These are phyloP conservation scores for Ambispora gerdemannii DNA, from an alignment of 192 early-diverging fungal genomes.

Conservation along the genomic window DNA sequence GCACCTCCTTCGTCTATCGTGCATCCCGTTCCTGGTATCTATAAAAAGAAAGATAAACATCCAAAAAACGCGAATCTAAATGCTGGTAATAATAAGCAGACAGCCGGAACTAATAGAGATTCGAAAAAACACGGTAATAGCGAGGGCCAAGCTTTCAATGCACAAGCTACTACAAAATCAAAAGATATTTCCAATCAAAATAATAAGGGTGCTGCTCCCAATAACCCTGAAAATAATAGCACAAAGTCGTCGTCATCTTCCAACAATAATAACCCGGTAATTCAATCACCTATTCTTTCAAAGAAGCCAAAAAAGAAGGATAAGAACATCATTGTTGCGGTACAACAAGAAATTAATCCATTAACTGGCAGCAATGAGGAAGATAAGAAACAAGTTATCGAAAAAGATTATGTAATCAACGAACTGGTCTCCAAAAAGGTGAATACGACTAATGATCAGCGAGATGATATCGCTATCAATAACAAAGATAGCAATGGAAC, in stretches of 20 bases:
- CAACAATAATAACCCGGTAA: background rate
- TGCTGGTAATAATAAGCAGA: background rate
- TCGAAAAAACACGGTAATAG: conserved; percentile 1
- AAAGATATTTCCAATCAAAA: conserved; percentile 8
- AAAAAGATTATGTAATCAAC: background rate
- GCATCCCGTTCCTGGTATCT: background rate
- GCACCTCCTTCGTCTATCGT: background rate
- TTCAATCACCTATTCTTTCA: conserved; percentile 22
- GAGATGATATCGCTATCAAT: background rate
- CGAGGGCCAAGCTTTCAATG: background rate
- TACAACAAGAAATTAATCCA: background rate
- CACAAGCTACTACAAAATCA: background rate
- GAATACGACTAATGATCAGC: background rate
- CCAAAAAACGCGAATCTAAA: background rate
- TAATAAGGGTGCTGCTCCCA: background rate
- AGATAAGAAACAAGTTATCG: background rate
- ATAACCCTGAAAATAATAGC: background rate
- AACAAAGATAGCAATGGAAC: background rate
- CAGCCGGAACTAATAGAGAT: background rate
- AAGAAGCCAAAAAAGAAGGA: conserved; percentile 28
- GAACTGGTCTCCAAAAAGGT: background rate
- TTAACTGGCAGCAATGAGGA: background rate
- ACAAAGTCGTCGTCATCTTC: conserved; percentile 4
- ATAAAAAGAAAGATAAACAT: conserved; percentile 10
- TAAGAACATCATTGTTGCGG: background rate